phyloP scores from a whole-genome alignment of 345 rosid species.

The Citrus reticulata region DNA sequence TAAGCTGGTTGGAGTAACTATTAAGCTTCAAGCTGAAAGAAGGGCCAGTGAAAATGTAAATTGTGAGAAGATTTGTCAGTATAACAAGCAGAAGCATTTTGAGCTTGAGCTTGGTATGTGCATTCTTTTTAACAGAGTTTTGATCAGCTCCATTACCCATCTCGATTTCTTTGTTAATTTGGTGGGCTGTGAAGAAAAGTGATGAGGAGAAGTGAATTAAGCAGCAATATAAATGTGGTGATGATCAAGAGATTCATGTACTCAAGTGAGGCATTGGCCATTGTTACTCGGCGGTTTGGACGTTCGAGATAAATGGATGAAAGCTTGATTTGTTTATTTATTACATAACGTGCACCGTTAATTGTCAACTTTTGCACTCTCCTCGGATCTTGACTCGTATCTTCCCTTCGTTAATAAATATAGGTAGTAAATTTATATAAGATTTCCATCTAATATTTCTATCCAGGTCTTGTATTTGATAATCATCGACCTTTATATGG shows the following conservation, averaged over 20 bases:
- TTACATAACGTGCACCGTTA: neutral
- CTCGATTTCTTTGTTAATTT: too few relatives aligned
- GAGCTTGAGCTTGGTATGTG: constrained; percentile 26
- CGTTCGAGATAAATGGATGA: neutral
- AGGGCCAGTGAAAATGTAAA: constrained; percentile 31
- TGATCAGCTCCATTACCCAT: constrained; percentile 22
- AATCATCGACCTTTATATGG: too few relatives aligned
- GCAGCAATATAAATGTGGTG: too few relatives aligned
- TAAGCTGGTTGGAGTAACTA: neutral
- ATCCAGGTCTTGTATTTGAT: neutral
- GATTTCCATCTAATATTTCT: too few relatives aligned
- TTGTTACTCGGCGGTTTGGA: constrained; percentile 9
- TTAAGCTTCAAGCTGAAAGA: neutral
- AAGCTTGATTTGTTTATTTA: neutral
- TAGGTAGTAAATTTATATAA: too few relatives aligned
- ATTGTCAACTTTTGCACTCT: neutral
- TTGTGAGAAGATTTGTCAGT: constrained; percentile 40
- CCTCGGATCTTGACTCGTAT: neutral
- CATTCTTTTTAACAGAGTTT: constrained; percentile 18
- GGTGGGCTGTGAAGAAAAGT: neutral
- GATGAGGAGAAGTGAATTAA: too few relatives aligned
- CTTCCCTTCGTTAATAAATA: neutral
- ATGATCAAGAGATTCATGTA: neutral
- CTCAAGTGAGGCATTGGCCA: constrained; percentile 7
- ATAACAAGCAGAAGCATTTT: constrained; percentile 30